phyloP scores from a whole-genome alignment of 2,329 filamentous ascomycete species.

The Nothopassalora personata region DNA sequence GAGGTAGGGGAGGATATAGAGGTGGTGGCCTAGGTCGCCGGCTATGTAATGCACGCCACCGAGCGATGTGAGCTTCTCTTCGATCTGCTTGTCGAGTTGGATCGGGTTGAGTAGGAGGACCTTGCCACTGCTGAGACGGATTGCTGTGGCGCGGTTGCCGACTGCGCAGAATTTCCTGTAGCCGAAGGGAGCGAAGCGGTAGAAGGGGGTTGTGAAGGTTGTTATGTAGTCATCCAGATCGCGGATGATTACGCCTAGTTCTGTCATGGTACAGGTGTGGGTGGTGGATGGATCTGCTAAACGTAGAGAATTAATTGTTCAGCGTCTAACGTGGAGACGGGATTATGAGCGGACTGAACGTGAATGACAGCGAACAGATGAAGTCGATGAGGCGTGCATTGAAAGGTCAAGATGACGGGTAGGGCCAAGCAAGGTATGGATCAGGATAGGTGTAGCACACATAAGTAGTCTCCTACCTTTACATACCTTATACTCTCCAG shows the following conservation, averaged over 20 bases:
- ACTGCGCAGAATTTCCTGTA: conserved; percentile 14
- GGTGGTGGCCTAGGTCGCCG: conserved; percentile 16
- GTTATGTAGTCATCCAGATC: conserved; percentile 11
- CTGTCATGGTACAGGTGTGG: background rate
- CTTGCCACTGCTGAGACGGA: conserved; percentile 7
- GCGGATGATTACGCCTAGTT: conserved; percentile 3
- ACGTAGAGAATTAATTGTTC: too few species aligned
- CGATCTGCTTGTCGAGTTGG: conserved; percentile 5
- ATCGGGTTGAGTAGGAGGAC: conserved; percentile 14
- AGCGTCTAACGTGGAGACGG: too few species aligned
- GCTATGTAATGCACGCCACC: conserved; percentile 14
- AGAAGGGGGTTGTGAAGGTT: conserved; percentile 14
- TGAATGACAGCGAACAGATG: background rate
- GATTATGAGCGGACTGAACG: background rate
- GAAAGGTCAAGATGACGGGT: background rate
- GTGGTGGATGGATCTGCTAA: background rate
- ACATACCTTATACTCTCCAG: too few species aligned
- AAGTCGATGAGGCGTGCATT: conserved; percentile 1
- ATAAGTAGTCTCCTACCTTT: too few species aligned
- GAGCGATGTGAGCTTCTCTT: conserved; percentile 6
- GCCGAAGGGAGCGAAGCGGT: conserved; percentile 17
- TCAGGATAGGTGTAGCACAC: too few species aligned
- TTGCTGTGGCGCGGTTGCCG: conserved; percentile 13
- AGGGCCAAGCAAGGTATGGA: background rate
- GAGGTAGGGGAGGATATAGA: conserved; percentile 11